A percentile compares a stretch with the other conserved stretches of the same genome.
Evolutionary conservation across 805 yeast genomes (phyloP).

Genomic region (Cyberlindnera veronae): DNA sequence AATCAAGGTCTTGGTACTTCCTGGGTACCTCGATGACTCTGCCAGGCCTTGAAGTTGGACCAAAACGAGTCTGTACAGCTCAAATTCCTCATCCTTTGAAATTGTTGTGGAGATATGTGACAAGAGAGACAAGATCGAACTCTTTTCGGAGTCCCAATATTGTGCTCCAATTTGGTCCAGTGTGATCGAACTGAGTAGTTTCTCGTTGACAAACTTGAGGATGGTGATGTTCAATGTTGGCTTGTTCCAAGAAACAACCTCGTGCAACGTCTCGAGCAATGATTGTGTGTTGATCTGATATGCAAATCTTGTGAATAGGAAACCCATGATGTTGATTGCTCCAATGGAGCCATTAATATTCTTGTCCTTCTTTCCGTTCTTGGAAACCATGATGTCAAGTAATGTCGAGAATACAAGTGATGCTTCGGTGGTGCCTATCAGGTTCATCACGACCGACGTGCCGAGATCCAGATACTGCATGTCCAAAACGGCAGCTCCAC

Average conservation of each 20-base stretch:
- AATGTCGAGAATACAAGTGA: conserved; percentile 15
- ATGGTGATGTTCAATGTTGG: conserved; percentile 39
- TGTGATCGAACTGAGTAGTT: conserved; percentile 32
- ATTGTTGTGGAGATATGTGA: conserved; percentile 24
- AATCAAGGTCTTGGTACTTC: conserved; percentile 42
- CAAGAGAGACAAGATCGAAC: conserved; percentile 16
- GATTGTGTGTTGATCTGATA: conserved; percentile 28
- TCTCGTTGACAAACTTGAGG: conserved; percentile 36
- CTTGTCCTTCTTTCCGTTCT: conserved; percentile 15
- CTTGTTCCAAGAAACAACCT: conserved; percentile 34
- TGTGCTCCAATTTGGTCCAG: conserved; percentile 30
- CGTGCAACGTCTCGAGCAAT: conserved; percentile 34
- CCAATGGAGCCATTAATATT: conserved; percentile 37
- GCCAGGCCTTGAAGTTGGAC: conserved; percentile 32
- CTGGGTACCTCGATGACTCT: conserved; percentile 32
- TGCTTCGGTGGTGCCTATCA: conserved; percentile 25
- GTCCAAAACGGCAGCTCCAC: conserved; percentile 40
- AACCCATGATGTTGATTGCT: conserved; percentile 36
- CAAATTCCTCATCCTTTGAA: conserved; percentile 29
- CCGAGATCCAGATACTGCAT: conserved; percentile 33
- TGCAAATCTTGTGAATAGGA: conserved; percentile 26
- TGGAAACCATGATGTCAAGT: conserved; percentile 16
- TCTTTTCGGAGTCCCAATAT: conserved; percentile 35
- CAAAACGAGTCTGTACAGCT: conserved; percentile 34
- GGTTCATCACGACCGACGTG: conserved; percentile 37